Conservation (phyloP, 352 stramenopile genomes). For the Hyaloperonospora brassicae region DNA sequence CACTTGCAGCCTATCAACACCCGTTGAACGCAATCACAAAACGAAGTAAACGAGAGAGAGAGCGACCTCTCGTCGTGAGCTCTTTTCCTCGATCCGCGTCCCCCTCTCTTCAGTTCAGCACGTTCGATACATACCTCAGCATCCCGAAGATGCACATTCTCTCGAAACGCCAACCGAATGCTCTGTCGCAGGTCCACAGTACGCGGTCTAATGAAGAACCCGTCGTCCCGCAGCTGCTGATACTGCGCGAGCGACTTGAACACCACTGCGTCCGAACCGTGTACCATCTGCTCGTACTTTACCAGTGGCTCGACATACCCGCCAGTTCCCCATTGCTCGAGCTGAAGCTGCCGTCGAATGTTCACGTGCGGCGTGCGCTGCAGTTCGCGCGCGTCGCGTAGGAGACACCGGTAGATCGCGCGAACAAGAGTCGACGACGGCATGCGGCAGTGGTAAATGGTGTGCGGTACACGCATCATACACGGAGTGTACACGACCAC, state of each 20-base stretch:
- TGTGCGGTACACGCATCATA: not conserved
- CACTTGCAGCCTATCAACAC: slow-evolving; percentile 22
- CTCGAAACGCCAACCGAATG: slow-evolving; percentile 39
- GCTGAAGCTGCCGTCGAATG: slow-evolving; percentile 38
- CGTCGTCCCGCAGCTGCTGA: slow-evolving; percentile 30
- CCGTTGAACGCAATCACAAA: too few relatives aligned
- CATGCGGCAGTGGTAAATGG: slow-evolving; percentile 18
- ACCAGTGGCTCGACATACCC: slow-evolving; percentile 30
- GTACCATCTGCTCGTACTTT: slow-evolving; percentile 4
- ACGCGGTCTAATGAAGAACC: slow-evolving; percentile 24
- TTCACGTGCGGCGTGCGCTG: slow-evolving; percentile 52
- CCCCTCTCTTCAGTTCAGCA: not conserved
- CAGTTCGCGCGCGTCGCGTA: slow-evolving; percentile 50
- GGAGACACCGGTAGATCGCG: slow-evolving; percentile 62
- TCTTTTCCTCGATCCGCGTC: not conserved
- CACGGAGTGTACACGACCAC: not conserved
- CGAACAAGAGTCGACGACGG: slow-evolving; percentile 31
- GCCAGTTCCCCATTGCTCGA: slow-evolving; percentile 62
- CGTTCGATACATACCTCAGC: slow-evolving; percentile 23
- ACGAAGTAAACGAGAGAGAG: not conserved
- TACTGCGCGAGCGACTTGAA: slow-evolving; percentile 42
- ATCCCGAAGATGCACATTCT: slow-evolving; percentile 31
- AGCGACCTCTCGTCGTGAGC: slow-evolving; percentile 1
- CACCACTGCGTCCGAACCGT: slow-evolving; percentile 9
- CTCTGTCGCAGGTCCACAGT: slow-evolving; percentile 29